phyloP scores from a whole-genome alignment of 108 stramenopile species.

The Skeletonema marinoi region DNA sequence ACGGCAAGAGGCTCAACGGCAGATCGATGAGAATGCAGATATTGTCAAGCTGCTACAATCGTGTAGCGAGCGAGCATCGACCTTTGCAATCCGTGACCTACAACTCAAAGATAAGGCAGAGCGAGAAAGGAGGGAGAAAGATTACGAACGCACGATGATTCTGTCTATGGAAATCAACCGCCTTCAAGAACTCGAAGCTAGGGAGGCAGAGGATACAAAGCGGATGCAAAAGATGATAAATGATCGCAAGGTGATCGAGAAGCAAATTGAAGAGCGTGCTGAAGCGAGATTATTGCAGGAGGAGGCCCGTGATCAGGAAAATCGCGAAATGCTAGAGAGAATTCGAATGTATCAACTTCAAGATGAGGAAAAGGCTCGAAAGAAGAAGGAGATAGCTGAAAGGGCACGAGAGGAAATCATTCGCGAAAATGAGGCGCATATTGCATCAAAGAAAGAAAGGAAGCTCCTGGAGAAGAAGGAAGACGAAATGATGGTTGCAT shows the following conservation, averaged over 20 bases:
- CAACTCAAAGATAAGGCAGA: conserved; percentile 73
- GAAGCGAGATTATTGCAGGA: conserved; percentile 59
- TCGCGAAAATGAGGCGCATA: conserved; percentile 67
- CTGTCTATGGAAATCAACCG: conserved; percentile 77
- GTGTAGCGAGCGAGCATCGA: conserved; percentile 67
- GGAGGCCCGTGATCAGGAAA: conserved; percentile 84
- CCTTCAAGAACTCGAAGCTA: conserved; percentile 59
- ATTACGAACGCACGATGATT: conserved; percentile 75
- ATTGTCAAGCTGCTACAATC: conserved; percentile 74
- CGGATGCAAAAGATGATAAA: conserved; percentile 65
- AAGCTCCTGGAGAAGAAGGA: conserved; percentile 63
- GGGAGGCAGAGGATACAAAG: conserved; percentile 62
- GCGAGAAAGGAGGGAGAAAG: conserved; percentile 54
- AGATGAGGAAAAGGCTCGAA: conserved; percentile 57
- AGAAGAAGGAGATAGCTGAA: conserved; percentile 26
- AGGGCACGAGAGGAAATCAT: conserved; percentile 61
- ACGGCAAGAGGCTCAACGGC: conserved; percentile 66
- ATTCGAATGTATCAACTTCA: conserved; percentile 57
- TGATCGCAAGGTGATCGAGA: conserved; percentile 71
- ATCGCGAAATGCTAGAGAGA: conserved; percentile 59
- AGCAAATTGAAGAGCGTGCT: conserved; percentile 70
- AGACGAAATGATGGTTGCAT: conserved; percentile 74
- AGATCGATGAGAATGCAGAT: conserved; percentile 67
- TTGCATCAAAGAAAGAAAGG: conserved; percentile 47
- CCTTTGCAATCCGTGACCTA: conserved; percentile 82